Base-by-base conservation (phyloP, 1,284 basidiomycete species). In the Microstroma glucosiphilum region DNA sequence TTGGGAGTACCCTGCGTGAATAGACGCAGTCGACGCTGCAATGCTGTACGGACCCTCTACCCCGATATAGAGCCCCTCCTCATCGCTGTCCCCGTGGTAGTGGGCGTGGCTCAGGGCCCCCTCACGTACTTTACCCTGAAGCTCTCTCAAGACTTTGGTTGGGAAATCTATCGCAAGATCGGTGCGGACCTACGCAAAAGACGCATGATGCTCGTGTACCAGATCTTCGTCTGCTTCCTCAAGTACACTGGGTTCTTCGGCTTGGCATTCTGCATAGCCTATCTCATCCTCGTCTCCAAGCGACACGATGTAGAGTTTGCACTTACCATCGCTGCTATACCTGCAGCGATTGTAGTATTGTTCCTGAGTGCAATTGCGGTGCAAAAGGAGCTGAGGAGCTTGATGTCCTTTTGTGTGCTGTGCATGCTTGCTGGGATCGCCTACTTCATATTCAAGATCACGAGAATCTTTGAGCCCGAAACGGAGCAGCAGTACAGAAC, bases 221-320 rank as follows among this genome's bases (percentile, higher is more conserved):
- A 75, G 61, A 57, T 72, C n/a, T 73, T 72, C 37, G 69, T 73
- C 61, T 70, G 72, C 26, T 66, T 73, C 51, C 63, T 75, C 63
- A 75, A 75, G 62, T 75, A 73, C 53, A 46, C 61, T 48, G 73
- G 73, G 56, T 73, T 75, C 67, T 73, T 75, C 56, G 73, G 73
- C 17, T 64, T 56, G 6, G 37, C 56, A n/a, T 70, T 70, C 56
- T 69, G 71, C 19, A 64, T 70, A 8, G 68, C 72, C 54, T 75
- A 72, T 51, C 63, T 75, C 9, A 75, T 75, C 59, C 60, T 75
- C 2, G 69, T 75, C n/a, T 68, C 66, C 4, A 43, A 69, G 8
- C 68, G 64, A 7, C 63, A 63, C 43, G 64, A 70, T 41, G 71
- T 65, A 65, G 67, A 68, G 61, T 74, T 69, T 48, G 70, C 55